Evolutionary conservation across 2,329 filamentous ascomycete species (phyloP).

Genomic region (Penicillium sp.): DNA sequence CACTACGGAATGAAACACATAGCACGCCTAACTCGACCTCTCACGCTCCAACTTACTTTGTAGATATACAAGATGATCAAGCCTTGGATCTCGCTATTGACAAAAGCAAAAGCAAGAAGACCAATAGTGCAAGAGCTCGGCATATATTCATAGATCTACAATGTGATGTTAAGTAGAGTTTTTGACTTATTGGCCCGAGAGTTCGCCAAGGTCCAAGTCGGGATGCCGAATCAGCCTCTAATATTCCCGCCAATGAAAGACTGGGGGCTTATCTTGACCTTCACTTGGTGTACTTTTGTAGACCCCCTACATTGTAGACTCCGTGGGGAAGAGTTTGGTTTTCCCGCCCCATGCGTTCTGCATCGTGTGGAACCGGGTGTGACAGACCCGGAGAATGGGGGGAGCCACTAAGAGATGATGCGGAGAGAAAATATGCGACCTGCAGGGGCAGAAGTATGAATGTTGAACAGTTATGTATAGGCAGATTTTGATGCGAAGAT

Average conservation of each 20-base stretch:
- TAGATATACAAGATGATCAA: not conserved
- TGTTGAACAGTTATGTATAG: not conserved
- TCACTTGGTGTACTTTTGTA: not conserved
- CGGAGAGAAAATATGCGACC: not conserved
- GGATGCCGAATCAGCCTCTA: conserved; percentile 19
- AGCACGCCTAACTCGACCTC: not conserved
- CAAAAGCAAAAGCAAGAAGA: not conserved
- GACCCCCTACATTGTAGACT: not conserved
- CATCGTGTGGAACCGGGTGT: conserved; percentile 1
- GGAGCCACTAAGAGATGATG: not conserved
- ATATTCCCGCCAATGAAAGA: conserved; percentile 20
- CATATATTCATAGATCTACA: not conserved
- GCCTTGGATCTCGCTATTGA: not conserved
- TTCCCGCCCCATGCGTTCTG: conserved; percentile 15
- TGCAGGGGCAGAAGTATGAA: not conserved
- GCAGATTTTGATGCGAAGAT: not conserved
- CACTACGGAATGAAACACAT: not conserved
- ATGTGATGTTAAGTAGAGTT: not conserved
- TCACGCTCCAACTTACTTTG: not conserved
- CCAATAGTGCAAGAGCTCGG: not conserved
- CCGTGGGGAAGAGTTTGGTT: conserved; percentile 9
- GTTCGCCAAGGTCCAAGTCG: conserved; percentile 11
- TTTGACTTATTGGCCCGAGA: not conserved
- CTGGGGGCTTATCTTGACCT: conserved; percentile 26
- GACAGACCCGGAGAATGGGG: not conserved